Base-by-base conservation (phyloP, 2,329 filamentous ascomycete genomes). In the Colletotrichum musicola region DNA sequence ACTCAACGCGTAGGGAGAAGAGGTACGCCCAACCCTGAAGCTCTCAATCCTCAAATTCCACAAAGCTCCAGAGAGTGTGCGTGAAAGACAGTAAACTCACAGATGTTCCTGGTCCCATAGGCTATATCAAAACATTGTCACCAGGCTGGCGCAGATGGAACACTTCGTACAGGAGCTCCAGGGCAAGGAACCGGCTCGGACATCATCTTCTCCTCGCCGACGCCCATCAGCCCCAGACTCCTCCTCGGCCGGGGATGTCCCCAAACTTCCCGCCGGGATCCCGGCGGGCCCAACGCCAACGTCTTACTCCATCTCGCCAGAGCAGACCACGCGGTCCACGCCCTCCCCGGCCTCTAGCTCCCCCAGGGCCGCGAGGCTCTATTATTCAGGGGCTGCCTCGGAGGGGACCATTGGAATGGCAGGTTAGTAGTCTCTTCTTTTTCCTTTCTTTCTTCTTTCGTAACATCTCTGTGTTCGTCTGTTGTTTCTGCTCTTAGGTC, bases 381-480 rank as follows among this genome's bases (percentile, higher is more conserved):
- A 63, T 4, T 57, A 63, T 18, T 20, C 51, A 13, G 61, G 61
- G n/a, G 61, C 61, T n/a, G 55, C 22, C 3, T 63, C 61, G 1
- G 61, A 63, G n/a, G 61, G 38, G 3, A 50, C 61, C 12, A 49
- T 63, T 7, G 53, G 61, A 7, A 50, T 44, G 10, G 40, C 53
- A 1, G 61, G 61, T 63, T 47, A 20, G 75, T 47, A 20, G 75
- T 64, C 1, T 12, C 58, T 25, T 18, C 6, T 51, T 4, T 12
- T 5, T 25, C 2, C 9, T 22, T 9, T 49, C 60, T 2, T 67
- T 42, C 4, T 73, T 42, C n/a, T n/a, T n/a, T n/a, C n/a, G n/a
- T n/a, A n/a, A n/a, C n/a, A n/a, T n/a, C n/a, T n/a, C n/a, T n/a
- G n/a, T n/a, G n/a, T n/a, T n/a, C n/a, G 30, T 35, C 2, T 35